phyloP scores from a whole-genome alignment of 192 early-diverging fungal species.

The Coemansia sp. region DNA sequence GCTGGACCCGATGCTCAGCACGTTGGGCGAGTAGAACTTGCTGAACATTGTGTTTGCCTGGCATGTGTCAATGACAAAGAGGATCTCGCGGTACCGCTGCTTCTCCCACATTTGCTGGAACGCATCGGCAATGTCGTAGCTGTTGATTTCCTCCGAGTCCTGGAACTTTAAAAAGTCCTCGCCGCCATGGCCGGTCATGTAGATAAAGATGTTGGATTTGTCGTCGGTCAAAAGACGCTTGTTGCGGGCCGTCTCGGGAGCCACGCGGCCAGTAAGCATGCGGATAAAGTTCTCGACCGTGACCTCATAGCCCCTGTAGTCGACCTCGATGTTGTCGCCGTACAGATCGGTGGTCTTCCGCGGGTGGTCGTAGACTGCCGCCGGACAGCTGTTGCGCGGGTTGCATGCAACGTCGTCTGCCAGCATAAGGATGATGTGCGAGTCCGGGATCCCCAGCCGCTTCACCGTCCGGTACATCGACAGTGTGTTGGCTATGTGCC shows the following conservation, averaged over 20 bases:
- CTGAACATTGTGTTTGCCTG: constrained; percentile 98
- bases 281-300: constrained; percentile 99
- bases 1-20: constrained; percentile 89
- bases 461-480: constrained; percentile 99
- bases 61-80: constrained; percentile 99
- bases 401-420: constrained; percentile 99
- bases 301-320: constrained; percentile 99
- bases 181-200: constrained; percentile 99
- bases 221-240: constrained; percentile 96
- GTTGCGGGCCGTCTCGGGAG: constrained; percentile 85
- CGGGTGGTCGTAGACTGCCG: constrained; percentile 92
- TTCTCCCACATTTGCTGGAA: constrained; percentile 99
- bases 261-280: constrained; percentile 83
- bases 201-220: constrained; percentile 93
- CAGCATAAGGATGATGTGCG: constrained; percentile 99
- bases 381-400: constrained; percentile 88
- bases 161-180: constrained; percentile 99
- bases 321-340: constrained; percentile 96
- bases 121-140: constrained; percentile 94
- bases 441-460: constrained; percentile 96
- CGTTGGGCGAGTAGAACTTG: constrained; percentile 91
- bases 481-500: constrained; percentile 97
- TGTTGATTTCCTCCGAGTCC: constrained; percentile 96
- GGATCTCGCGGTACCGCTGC: constrained; percentile 93
- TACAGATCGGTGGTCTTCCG: constrained; percentile 84